Conservation (phyloP, 805 yeast species). For the Nakazawaea ernobii region DNA sequence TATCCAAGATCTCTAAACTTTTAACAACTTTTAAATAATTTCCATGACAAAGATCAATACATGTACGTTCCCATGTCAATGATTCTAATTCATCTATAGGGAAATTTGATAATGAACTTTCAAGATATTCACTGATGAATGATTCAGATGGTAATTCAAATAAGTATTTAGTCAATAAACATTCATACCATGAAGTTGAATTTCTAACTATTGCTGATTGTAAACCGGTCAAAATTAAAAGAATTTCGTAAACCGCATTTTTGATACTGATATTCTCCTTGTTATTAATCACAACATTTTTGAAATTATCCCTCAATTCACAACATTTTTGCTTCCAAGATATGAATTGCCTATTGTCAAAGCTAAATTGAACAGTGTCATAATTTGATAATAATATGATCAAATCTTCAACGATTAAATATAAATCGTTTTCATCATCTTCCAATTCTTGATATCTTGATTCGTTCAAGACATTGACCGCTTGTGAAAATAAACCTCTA, state of each 20-base stretch:
- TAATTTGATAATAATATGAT: constrained; percentile 33
- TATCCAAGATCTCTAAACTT: constrained; percentile 52
- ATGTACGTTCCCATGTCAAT: constrained; percentile 47
- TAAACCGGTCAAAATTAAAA: constrained; percentile 41
- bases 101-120: constrained; percentile 26
- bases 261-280: constrained; percentile 22
- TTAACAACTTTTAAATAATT: constrained; percentile 53
- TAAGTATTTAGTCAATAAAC: constrained; percentile 33
- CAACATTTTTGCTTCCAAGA: constrained; percentile 47
- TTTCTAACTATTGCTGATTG: constrained; percentile 41
- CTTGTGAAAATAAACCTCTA: constrained; percentile 58
- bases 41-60: constrained; percentile 49
- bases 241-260: constrained; percentile 34
- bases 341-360: constrained; percentile 34
- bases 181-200: constrained; percentile 66
- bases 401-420: constrained; percentile 35
- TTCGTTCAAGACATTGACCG: constrained; percentile 39
- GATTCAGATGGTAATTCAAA: constrained; percentile 53
- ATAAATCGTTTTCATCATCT: constrained; percentile 25
- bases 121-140: constrained; percentile 34
- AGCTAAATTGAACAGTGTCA: constrained; percentile 26
- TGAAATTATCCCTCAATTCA: constrained; percentile 39
- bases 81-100: constrained; percentile 25
- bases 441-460: constrained; percentile 38
- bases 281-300: constrained; percentile 15